Percentiles rank a stretch among this genome's conserved stretches.
phyloP scores from a whole-genome alignment of 2,329 filamentous ascomycete genomes.

The Diaporthe caulivora region DNA sequence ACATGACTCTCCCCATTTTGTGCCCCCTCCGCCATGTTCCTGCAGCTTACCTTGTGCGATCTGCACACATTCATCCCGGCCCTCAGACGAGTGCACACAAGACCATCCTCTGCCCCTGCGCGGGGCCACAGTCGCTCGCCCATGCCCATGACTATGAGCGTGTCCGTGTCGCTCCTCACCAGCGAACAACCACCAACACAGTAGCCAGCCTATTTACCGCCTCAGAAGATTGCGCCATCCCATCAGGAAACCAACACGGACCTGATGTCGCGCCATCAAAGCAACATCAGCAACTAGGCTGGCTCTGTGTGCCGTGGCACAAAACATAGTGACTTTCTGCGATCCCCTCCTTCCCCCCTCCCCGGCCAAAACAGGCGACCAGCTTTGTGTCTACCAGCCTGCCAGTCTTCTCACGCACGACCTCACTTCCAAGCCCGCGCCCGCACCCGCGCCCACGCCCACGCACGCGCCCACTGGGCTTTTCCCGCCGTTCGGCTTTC shows the following conservation, averaged over 20 bases:
- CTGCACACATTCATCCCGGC: conserved; percentile 18
- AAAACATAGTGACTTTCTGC: not conserved
- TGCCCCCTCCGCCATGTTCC: conserved; percentile 14
- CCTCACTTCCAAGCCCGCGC: not conserved
- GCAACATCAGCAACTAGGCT: not conserved
- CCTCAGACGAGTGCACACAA: not conserved
- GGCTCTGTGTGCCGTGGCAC: conserved; percentile 4
- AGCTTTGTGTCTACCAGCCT: not conserved
- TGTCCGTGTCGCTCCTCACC: not conserved
- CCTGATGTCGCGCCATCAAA: not conserved
- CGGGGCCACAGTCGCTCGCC: too few relatives aligned
- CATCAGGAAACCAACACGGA: not conserved
- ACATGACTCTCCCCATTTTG: conserved; percentile 1
- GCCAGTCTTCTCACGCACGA: not conserved
- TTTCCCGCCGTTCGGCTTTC: conserved; percentile 9
- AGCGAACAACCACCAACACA: not conserved
- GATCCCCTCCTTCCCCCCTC: too few relatives aligned
- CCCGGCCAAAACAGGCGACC: not conserved
- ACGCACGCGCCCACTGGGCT: not conserved
- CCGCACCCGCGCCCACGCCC: too few relatives aligned
- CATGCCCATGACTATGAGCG: too few relatives aligned
- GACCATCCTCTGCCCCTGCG: not conserved
- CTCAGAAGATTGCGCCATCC: not conserved
- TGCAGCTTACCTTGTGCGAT: conserved; percentile 33
- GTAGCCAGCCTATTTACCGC: not conserved